Evolutionary conservation across 1,139 yeast species (phyloP), one percentile per base, ranked within the genome.

Genomic region (Yamadazyma taylorii): DNA sequence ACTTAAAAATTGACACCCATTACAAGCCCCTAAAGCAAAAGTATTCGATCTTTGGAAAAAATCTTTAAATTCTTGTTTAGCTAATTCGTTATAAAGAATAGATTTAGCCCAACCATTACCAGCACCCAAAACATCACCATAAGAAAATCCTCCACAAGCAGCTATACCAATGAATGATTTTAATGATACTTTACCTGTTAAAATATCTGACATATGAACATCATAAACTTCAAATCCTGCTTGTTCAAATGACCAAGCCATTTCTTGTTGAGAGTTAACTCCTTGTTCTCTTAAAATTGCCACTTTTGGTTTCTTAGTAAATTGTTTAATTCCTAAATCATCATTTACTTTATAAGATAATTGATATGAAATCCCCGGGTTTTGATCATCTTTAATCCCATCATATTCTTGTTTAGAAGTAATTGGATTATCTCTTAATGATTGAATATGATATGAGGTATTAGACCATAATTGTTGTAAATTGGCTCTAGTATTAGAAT

Each of bases 51-150:
- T 83, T 40, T 81, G 85, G 79, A 94, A 92, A 61, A 92, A 92
- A 37, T 67, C 74, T 51, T 71, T 64, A 62, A 94, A 94, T 65
- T 87, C 90, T 26, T 73, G 58, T 58, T 94, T 81, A 32, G 94
- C 85, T 38, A 69, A 73, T 25, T 81, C 87, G 57, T 92, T 85
- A 75, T 82, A 89, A 50, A 94, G 68, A n/a, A 92, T 96, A 14
- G 96, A 87, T 59, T 89, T 90, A 43, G 99, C 98, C 98, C 98
- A 94, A 42, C 99, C 99, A 36, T 94, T 88, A 60, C 97, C 99
- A 22, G 98, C 98, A 50, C 99, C 98, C 44, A 94, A 73, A 33
- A 94, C 99, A 65, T 94, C 99, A 74, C 99, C 99, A 58, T 90
- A 94, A 2, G 97, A 89, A 73, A 94, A 94, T 21, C 99, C 99